These are phyloP conservation scores for Medicago arabica DNA, from an alignment of 306 rosid species.

Conservation along the genomic window DNA sequence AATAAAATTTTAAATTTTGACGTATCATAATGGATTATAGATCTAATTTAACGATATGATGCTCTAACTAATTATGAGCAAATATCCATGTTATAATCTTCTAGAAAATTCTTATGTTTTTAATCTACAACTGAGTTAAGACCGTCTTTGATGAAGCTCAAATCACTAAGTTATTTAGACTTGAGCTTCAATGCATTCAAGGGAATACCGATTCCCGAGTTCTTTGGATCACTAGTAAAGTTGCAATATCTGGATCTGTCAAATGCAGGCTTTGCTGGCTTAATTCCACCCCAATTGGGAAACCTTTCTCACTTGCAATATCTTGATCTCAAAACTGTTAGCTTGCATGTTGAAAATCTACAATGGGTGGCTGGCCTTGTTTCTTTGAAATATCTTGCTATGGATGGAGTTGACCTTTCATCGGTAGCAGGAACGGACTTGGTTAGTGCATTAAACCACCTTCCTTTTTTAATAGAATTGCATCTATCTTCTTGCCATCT, in stretches of 20 bases:
- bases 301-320: slow-evolving; percentile 49
- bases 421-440: slow-evolving; percentile 25
- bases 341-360: slow-evolving; percentile 30
- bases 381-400: slow-evolving; percentile 49
- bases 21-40: too few species aligned
- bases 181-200: slow-evolving; percentile 36
- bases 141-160: slow-evolving; percentile 50
- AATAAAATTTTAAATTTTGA: too few species aligned
- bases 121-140: slow-evolving; percentile 32
- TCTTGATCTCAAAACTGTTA: slow-evolving; percentile 38
- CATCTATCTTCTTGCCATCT: slow-evolving; percentile 8
- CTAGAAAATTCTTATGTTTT: too few species aligned
- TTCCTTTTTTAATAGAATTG: slow-evolving; percentile 47
- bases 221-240: slow-evolving; percentile 48
- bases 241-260: slow-evolving; percentile 57
- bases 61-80: too few species aligned
- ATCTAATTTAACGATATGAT: too few species aligned
- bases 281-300: slow-evolving; percentile 46
- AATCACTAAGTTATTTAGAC: slow-evolving; percentile 51
- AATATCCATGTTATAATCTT: too few species aligned
- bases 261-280: neutral
- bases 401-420: slow-evolving; percentile 52
- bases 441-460: slow-evolving; percentile 40
- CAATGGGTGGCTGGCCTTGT: slow-evolving; percentile 46
- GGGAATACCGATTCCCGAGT: slow-evolving; percentile 40